Base-by-base conservation (phyloP, 1,284 basidiomycete species). In the Volvariella surrecta region DNA sequence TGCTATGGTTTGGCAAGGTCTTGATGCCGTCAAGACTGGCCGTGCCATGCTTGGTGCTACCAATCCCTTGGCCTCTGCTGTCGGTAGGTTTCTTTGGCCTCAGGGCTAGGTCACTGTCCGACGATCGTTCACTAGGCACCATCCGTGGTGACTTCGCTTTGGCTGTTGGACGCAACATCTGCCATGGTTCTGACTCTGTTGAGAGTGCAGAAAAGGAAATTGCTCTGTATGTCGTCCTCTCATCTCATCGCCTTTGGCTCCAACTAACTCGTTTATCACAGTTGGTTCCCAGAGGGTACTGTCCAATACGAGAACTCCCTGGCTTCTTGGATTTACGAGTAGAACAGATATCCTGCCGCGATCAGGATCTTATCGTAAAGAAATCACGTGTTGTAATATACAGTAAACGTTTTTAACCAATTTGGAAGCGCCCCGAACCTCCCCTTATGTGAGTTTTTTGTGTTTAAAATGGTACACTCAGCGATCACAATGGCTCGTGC, bases 1-100 rank as follows among this genome's bases (percentile, higher is more conserved):
- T 58, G 89, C 79, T 59, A 96, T 97, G 82, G 95, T 95, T 58
- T 97, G 92, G 80, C 79, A 97, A 71, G 95, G 95, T 56, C 83
- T 94, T 58, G 91, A 96, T 62, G 91, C 90, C 54, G 92, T 96
- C 74, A 95, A 95, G 78, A 92, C 89, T 50, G 93, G 93, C 56
- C 91, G 93, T 69, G 76, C 67, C 63, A 92, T 98, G 82, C 88
- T 99, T 57, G 93, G 95, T 62, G 84, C 92, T 40, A 98, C 96
- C 62, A 97, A 99, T 83, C 96, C 95, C 48, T 81, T 98, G 50
- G 78, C 76, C 42, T 97, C 94, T 51, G 72, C 79, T 51, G 79
- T 90, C 53, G 92, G 92, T 85, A 51, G 35, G 61, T 59, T n/a
- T n/a, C n/a, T n/a, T n/a, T n/a, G n/a, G n/a, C n/a, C n/a, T n/a